These are phyloP conservation scores for Aureobasidium sp. DNA, from an alignment of 2,329 filamentous ascomycete genomes.

Conservation along the genomic window DNA sequence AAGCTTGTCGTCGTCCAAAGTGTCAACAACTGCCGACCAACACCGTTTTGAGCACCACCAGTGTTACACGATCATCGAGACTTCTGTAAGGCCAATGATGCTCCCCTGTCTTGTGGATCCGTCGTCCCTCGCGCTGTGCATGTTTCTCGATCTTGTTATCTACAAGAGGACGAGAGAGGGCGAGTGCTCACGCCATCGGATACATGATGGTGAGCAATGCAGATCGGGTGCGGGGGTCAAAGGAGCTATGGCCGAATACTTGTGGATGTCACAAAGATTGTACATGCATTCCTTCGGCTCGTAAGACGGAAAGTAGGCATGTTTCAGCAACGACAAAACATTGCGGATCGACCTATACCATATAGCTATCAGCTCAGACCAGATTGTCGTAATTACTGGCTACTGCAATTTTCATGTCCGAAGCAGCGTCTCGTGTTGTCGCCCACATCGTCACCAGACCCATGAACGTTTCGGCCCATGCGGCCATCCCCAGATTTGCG, in stretches of 20 bases:
- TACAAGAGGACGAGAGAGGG: not conserved
- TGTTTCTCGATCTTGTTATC: not conserved
- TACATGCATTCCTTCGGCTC: slow-evolving; percentile 1
- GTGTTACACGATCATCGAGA: not conserved
- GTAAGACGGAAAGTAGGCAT: not conserved
- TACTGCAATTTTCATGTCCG: not conserved
- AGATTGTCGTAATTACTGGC: not conserved
- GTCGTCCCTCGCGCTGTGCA: not conserved
- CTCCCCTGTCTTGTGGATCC: not conserved
- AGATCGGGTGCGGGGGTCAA: slow-evolving; percentile 9
- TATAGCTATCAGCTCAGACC: not conserved
- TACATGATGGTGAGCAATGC: slow-evolving; percentile 5
- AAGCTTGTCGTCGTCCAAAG: slow-evolving; percentile 4
- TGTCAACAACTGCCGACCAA: not conserved
- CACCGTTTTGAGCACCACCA: not conserved
- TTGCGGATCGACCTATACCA: not conserved
- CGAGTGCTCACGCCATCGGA: slow-evolving; percentile 1
- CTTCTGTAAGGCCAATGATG: not conserved
- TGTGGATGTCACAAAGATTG: not conserved
- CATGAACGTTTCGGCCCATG: not conserved
- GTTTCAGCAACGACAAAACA: not conserved
- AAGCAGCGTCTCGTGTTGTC: not conserved
- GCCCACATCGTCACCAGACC: slow-evolving; percentile 7
- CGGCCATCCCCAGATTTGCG: not conserved
- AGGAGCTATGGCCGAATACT: slow-evolving; percentile 14